Conservation (phyloP, 2,329 filamentous ascomycete genomes). For the Aspergillus sclerotialis region DNA sequence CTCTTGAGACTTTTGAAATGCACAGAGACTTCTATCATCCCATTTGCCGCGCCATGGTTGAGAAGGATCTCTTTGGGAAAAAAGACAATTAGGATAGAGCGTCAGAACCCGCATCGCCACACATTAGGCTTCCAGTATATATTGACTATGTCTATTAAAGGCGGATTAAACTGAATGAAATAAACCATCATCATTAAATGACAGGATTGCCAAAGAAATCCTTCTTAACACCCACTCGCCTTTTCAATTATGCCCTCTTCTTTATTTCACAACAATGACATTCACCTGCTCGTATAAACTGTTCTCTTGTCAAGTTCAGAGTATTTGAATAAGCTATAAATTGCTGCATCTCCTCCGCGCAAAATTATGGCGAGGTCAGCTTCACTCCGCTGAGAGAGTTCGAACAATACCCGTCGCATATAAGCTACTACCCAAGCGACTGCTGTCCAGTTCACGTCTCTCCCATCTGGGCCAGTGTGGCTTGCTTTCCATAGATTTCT, state of each 20-base stretch:
- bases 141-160: no score
- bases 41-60: slow-evolving; percentile 78
- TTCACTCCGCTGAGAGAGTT: slow-evolving; percentile 49
- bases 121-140: not conserved
- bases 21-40: slow-evolving; percentile 93
- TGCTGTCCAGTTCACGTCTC: slow-evolving; percentile 53
- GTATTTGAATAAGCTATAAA: slow-evolving; percentile 25
- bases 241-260: not conserved
- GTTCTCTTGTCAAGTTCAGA: slow-evolving; percentile 32
- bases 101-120: no score
- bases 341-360: slow-evolving; percentile 30
- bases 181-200: no score
- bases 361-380: slow-evolving; percentile 48
- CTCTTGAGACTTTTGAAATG: slow-evolving; percentile 75
- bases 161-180: no score
- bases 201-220: no score
- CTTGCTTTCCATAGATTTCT: slow-evolving; percentile 80
- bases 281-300: slow-evolving; percentile 25
- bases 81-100: slow-evolving; percentile 18
- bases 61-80: slow-evolving; percentile 66
- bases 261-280: slow-evolving; percentile 2
- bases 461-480: slow-evolving; percentile 32
- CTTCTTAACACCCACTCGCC: no score
- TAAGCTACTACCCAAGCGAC: slow-evolving; percentile 58
- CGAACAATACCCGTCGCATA: slow-evolving; percentile 51